These are phyloP conservation scores for Myriosclerotinia scirpicola DNA, from an alignment of 2,329 filamentous ascomycete genomes.

Conservation along the genomic window DNA sequence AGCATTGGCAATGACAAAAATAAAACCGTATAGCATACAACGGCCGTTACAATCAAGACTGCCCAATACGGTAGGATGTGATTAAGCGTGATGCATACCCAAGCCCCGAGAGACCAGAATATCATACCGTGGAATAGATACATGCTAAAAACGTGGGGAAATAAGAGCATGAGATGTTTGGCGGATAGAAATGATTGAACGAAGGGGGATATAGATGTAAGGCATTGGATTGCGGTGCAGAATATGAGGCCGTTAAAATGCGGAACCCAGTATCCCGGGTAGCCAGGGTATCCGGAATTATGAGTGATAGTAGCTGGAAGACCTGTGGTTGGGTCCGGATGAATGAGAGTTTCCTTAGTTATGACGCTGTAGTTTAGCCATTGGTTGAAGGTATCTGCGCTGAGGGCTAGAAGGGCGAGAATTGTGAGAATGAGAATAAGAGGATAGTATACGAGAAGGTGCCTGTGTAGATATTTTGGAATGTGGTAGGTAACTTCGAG, in stretches of 20 bases:
- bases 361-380: constrained; percentile 30
- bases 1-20: constrained; percentile 30
- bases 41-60: constrained; percentile 11
- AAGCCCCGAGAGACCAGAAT: constrained; percentile 39
- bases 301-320: constrained; percentile 41
- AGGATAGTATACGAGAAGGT: constrained; percentile 43
- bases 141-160: constrained; percentile 52
- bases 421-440: constrained; percentile 40
- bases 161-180: constrained; percentile 44
- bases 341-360: constrained; percentile 45
- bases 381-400: constrained; percentile 26
- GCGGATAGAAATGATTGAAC: constrained; percentile 46
- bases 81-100: constrained; percentile 31
- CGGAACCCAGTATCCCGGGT: constrained; percentile 47
- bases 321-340: constrained; percentile 45
- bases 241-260: constrained; percentile 48
- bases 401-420: constrained; percentile 32
- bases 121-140: constrained; percentile 49
- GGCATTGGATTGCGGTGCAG: constrained; percentile 40
- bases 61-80: constrained; percentile 35
- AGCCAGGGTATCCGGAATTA: constrained; percentile 36
- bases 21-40: constrained; percentile 13
- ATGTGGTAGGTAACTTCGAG: constrained; percentile 49
- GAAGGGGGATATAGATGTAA: constrained; percentile 42
- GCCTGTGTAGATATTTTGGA: constrained; percentile 43